A percentile compares a stretch with the other conserved stretches of the same genome.
Conservation (phyloP, 768 basidiomycete species). For the Tylopilus rubrobrunneus region DNA sequence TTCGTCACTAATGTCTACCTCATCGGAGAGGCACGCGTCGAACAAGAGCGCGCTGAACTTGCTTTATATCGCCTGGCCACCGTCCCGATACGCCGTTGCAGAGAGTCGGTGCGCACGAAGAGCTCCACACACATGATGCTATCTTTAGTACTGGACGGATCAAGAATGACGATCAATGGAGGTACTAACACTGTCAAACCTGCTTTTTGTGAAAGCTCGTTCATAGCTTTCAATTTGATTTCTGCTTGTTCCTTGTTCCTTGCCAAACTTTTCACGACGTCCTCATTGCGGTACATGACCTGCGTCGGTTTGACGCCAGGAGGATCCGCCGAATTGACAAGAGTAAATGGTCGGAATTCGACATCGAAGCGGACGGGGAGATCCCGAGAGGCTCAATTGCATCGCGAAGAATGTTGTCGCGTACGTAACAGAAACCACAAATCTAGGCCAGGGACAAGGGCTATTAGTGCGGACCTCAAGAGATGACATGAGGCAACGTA, state of each 20-base stretch:
- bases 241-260: slow-evolving; percentile 19
- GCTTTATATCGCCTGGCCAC: slow-evolving; percentile 41
- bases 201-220: slow-evolving; percentile 22
- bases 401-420: slow-evolving; percentile 29
- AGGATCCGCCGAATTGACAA: slow-evolving; percentile 13
- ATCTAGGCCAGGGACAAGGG: slow-evolving; percentile 12
- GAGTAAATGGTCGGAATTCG: slow-evolving; percentile 30
- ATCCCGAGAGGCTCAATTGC: slow-evolving; percentile 31
- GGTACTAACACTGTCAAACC: slow-evolving; percentile 23
- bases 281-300: slow-evolving; percentile 17
- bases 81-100: slow-evolving; percentile 35
- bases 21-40: slow-evolving; percentile 36
- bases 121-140: slow-evolving; percentile 35
- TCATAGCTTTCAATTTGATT: slow-evolving; percentile 19
- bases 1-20: slow-evolving; percentile 32
- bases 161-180: neutral
- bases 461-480: neutral
- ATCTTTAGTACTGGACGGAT: slow-evolving; percentile 31
- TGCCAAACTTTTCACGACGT: slow-evolving; percentile 21
- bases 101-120: slow-evolving; percentile 41
- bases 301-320: neutral
- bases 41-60: slow-evolving; percentile 36
- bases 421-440: slow-evolving; percentile 37
- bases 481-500: neutral
- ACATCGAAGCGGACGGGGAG: slow-evolving; percentile 32